phyloP scores from a whole-genome alignment of 805 yeast genomes.

The Cyberlindnera mycetangii region DNA sequence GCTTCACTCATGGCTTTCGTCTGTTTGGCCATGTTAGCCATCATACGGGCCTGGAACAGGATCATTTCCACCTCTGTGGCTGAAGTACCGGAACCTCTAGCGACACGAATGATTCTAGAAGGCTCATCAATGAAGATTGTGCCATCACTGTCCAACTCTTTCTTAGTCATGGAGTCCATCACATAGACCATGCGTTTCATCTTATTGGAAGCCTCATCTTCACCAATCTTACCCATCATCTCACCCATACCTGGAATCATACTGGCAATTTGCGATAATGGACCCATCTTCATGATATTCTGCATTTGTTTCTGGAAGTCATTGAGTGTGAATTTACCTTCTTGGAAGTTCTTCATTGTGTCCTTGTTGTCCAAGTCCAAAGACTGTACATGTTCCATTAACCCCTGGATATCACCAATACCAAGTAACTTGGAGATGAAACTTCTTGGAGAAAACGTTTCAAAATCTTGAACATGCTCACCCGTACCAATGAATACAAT shows the following conservation, averaged over 20 bases:
- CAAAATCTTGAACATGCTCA: conserved; percentile 92
- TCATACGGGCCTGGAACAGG: conserved; percentile 84
- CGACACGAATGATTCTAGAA: conserved; percentile 81
- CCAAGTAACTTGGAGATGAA: conserved; percentile 92
- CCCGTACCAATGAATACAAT: conserved; percentile 97
- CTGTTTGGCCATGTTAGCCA: conserved; percentile 86
- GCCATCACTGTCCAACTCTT: conserved; percentile 91
- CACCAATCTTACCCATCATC: conserved; percentile 83
- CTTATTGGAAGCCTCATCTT: conserved; percentile 83
- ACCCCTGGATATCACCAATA: conserved; percentile 91
- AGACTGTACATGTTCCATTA: conserved; percentile 90
- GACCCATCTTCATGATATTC: conserved; percentile 95
- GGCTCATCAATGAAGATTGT: conserved; percentile 77
- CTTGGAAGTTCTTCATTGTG: conserved; percentile 86
- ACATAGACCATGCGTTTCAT: conserved; percentile 87
- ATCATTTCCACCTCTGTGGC: conserved; percentile 93
- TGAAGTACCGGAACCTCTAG: conserved; percentile 90
- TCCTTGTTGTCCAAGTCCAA: conserved; percentile 86
- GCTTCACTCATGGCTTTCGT: conserved; percentile 28
- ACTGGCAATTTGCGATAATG: conserved; percentile 85
- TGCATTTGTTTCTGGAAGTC: conserved; percentile 95
- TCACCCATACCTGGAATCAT: conserved; percentile 94
- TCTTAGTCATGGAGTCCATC: conserved; percentile 93
- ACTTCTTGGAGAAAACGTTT: conserved; percentile 83
- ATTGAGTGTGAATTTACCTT: conserved; percentile 88